Base-by-base conservation (phyloP, 192 early-diverging fungal genomes). In the Endogone sp. region DNA sequence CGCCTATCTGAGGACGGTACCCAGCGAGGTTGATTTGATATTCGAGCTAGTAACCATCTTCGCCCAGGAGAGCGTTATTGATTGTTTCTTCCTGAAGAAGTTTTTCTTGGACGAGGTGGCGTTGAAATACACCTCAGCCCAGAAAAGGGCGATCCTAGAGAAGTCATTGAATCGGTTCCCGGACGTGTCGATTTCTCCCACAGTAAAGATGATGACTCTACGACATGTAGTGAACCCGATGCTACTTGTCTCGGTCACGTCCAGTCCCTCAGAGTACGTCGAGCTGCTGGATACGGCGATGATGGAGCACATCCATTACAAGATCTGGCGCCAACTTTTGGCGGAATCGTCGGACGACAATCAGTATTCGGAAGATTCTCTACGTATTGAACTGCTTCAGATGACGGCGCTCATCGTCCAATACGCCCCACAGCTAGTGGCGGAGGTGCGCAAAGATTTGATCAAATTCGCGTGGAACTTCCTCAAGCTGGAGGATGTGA, bases 391-490 rank as follows among this genome's bases (percentile, higher is more conserved):
- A 79, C 79, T 98, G 20, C 82, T 99, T 21, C 97, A 98, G 77
- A 85, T 98, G 70, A 94, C 94, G 0, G 86, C 95, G 0, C 83
- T 97, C 31, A 82, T 98, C 56, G 83, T 97, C 0, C 92, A 95
- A 68, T 88, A 91, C 71, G 91, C 91, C 0, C 89, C 92, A 2
- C 68, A 81, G n/a, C 76, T 90, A 2, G 86, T 97, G 55, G 87
- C 85, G 13, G 93, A 95, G 63, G 75, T 83, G 37, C 83, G 89
- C 28, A 94, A 94, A 74, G 94, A 97, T 64, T 88, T 97, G 22
- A 96, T 98, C 72, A 95, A 94, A 73, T 97, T 96, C 82, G 94
- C 91, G 4, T 98, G 97, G 97, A 87, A 88, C 60, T 88, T 90
- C 69, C 87, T 90, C 60, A 87, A 87, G 57, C 68, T 81, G 27